These are phyloP conservation scores for Ilex asprella DNA, from an alignment of 257 asterid species.

Conservation along the genomic window DNA sequence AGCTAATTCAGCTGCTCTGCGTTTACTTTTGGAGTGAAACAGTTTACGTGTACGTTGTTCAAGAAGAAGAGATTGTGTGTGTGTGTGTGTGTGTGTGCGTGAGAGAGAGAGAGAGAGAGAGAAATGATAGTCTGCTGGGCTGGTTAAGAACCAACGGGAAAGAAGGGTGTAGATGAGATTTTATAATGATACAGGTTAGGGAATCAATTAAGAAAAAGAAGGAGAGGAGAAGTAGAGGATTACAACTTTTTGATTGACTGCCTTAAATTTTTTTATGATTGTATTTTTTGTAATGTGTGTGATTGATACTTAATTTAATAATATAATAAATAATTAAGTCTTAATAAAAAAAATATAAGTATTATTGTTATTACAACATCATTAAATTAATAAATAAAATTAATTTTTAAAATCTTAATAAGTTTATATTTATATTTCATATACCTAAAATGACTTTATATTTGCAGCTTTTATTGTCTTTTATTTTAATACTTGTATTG, in stretches of 20 bases:
- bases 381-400: too few species aligned
- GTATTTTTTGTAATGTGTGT: neutral
- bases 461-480: too few species aligned
- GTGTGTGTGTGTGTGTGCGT: too few species aligned
- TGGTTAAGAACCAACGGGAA: constrained; percentile 7
- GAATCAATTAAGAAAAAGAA: constrained; percentile 41
- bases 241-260: constrained; percentile 66
- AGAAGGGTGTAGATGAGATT: constrained; percentile 18
- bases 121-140: constrained; percentile 7
- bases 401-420: too few species aligned
- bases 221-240: constrained; percentile 32
- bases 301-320: neutral
- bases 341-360: constrained; percentile 13
- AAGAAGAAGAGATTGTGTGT: neutral
- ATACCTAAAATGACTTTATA: too few species aligned
- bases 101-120: constrained; percentile 20
- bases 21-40: neutral
- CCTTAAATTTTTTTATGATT: constrained; percentile 12
- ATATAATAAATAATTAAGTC: constrained; percentile 3
- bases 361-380: neutral
- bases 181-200: constrained; percentile 50
- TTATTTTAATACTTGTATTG: too few species aligned
- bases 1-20: neutral
- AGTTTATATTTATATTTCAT: too few species aligned
- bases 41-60: neutral